Evolutionary conservation across 345 rosid species (phyloP).

Genomic region (Eucalyptus erythrocorys): DNA sequence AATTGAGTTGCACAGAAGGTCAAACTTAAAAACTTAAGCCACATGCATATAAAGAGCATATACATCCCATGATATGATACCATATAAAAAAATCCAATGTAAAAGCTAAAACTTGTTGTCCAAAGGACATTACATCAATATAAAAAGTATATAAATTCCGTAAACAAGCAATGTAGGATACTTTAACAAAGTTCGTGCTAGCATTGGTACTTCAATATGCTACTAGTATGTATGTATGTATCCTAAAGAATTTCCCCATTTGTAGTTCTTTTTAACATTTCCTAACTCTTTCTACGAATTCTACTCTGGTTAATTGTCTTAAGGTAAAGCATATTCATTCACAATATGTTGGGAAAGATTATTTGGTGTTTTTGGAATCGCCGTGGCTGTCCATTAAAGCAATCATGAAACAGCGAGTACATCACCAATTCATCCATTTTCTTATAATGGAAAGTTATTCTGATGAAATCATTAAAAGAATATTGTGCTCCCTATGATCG

Average conservation of each 20-base stretch:
- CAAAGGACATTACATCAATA: background rate
- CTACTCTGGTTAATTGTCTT: background rate
- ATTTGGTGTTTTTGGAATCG: background rate
- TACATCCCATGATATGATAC: background rate
- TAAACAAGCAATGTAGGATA: background rate
- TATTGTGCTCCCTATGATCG: background rate
- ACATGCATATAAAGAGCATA: background rate
- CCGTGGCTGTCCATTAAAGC: background rate
- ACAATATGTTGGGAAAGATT: background rate
- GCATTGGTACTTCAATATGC: background rate
- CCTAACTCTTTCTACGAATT: background rate
- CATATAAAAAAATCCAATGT: accelerated
- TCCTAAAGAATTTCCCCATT: background rate
- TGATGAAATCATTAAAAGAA: background rate
- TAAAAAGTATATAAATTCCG: background rate
- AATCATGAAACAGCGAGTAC: background rate
- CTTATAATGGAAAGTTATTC: background rate
- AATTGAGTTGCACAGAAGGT: background rate
- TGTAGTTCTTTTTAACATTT: background rate
- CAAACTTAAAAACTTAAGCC: background rate
- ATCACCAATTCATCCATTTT: background rate
- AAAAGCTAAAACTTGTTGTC: background rate
- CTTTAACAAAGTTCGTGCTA: background rate
- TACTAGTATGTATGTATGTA: background rate
- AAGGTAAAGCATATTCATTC: background rate